Conservation (phyloP, 768 basidiomycete species). For the Lactifluus subvellereus region DNA sequence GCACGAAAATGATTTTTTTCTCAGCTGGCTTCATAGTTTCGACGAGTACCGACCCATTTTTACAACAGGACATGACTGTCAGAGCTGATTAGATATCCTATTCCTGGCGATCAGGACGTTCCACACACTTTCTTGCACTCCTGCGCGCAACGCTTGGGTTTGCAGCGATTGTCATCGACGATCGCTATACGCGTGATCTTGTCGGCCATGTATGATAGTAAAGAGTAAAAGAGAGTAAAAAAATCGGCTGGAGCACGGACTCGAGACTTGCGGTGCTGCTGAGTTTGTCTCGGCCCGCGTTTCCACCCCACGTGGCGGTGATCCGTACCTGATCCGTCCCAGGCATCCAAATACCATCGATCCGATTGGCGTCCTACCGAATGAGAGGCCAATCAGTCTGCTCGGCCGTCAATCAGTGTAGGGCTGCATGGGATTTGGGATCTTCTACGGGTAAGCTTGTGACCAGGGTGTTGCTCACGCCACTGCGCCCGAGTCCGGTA, state of each 20-base stretch:
- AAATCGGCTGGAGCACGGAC: not conserved
- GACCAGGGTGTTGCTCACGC: too few relatives aligned
- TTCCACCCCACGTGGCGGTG: not conserved
- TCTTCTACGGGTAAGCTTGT: too few relatives aligned
- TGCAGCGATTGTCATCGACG: conserved; percentile 86
- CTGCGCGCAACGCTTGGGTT: conserved; percentile 94
- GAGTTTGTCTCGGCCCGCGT: not conserved
- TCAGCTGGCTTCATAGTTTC: conserved; percentile 3
- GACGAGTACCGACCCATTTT: conserved; percentile 72
- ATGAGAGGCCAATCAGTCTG: too few relatives aligned
- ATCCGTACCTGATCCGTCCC: not conserved
- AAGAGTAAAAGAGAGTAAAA: not conserved
- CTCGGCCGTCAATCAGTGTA: too few relatives aligned
- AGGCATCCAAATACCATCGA: not conserved
- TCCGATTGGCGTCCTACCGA: conserved; percentile 11
- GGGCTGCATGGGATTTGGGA: too few relatives aligned
- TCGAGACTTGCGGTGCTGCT: not conserved
- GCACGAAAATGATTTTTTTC: not conserved
- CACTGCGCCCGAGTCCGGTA: too few relatives aligned
- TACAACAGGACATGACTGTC: conserved; percentile 88
- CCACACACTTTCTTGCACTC: conserved; percentile 89
- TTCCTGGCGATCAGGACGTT: conserved; percentile 11
- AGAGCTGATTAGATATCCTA: conserved; percentile 14
- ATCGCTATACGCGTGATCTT: conserved; percentile 98
- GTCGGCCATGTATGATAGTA: conserved; percentile 58